These are phyloP conservation scores for Kluyveromyces starmeri DNA, from an alignment of 805 yeast species.

Conservation along the genomic window DNA sequence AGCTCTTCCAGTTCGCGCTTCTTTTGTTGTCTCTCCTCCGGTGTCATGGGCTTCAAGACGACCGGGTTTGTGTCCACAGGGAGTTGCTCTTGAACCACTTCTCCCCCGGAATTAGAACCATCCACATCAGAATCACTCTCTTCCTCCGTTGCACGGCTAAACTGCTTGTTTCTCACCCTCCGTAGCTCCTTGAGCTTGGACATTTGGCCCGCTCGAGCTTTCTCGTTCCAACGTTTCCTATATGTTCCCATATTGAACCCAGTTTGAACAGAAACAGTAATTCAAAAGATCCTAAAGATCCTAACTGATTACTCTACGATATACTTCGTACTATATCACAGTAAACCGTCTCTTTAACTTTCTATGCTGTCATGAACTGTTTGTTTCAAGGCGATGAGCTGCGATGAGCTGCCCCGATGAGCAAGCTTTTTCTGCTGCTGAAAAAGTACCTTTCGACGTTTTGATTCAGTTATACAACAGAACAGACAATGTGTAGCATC, in stretches of 20 bases:
- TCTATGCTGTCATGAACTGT: too few species aligned
- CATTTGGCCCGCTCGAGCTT: conserved; percentile 78
- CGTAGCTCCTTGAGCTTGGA: conserved; percentile 67
- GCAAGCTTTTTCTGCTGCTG: conserved; percentile 1
- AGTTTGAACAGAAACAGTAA: conserved; percentile 1
- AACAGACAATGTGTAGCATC: too few species aligned
- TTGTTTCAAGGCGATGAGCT: conserved; percentile 4
- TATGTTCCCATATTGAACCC: conserved; percentile 60
- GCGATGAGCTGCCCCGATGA: conserved; percentile 12
- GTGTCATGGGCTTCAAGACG: conserved; percentile 51
- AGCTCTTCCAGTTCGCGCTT: conserved; percentile 57
- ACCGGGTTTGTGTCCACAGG: conserved; percentile 48
- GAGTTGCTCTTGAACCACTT: conserved; percentile 11
- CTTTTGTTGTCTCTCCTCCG: conserved; percentile 52
- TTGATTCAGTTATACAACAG: too few species aligned
- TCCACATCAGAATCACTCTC: conserved; percentile 10
- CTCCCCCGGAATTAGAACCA: conserved; percentile 20
- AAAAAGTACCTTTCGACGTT: conserved; percentile 5
- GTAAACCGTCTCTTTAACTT: too few species aligned
- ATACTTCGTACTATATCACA: too few species aligned
- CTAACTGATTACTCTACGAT: too few species aligned
- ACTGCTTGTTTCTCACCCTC: conserved; percentile 61
- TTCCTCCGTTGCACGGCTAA: conserved; percentile 41
- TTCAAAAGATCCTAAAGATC: too few species aligned
- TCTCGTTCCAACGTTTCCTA: conserved; percentile 71